A percentile compares a stretch with the other conserved stretches of the same genome.
These are phyloP conservation scores for Yamadazyma philogaea DNA, from an alignment of 805 yeast species.

Conservation along the genomic window DNA sequence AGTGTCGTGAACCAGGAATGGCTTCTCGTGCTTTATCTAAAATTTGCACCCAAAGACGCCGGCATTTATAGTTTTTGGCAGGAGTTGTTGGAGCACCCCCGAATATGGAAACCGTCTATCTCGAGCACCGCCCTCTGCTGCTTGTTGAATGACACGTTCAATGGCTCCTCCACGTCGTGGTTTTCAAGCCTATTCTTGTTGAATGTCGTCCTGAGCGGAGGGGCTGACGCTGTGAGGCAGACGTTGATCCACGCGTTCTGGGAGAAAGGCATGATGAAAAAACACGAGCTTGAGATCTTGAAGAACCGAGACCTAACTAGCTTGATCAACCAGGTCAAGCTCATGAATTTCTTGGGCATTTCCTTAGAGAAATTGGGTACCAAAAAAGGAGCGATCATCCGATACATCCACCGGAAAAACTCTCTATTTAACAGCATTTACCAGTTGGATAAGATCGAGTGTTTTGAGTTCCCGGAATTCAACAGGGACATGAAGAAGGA, in stretches of 20 bases:
- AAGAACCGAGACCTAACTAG: constrained; percentile 11
- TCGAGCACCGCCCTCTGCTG: not conserved
- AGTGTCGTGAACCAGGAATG: constrained; percentile 3
- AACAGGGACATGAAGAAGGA: not conserved
- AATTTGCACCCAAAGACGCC: constrained; percentile 1
- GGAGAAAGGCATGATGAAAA: not conserved
- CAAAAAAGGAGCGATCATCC: not conserved
- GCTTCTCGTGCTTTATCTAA: constrained; percentile 3
- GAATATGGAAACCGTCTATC: not conserved
- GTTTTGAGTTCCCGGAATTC: constrained; percentile 4
- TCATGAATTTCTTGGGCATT: constrained; percentile 1
- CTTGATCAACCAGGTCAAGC: constrained; percentile 6
- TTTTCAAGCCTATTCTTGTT: constrained; percentile 3
- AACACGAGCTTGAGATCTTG: not conserved
- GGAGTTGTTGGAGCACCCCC: not conserved
- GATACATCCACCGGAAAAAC: constrained; percentile 1
- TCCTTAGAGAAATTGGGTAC: not conserved
- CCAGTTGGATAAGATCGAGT: not conserved
- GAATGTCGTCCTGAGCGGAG: not conserved
- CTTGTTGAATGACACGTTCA: not conserved
- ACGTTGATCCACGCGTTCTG: not conserved
- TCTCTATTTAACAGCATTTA: not conserved
- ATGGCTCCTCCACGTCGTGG: constrained; percentile 2
- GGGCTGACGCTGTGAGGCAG: not conserved
- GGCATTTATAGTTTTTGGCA: constrained; percentile 6